A percentile compares a stretch with the other conserved stretches of the same genome.
Evolutionary conservation across 352 stramenopile genomes (phyloP).

Genomic region (Albugo laibachii): DNA sequence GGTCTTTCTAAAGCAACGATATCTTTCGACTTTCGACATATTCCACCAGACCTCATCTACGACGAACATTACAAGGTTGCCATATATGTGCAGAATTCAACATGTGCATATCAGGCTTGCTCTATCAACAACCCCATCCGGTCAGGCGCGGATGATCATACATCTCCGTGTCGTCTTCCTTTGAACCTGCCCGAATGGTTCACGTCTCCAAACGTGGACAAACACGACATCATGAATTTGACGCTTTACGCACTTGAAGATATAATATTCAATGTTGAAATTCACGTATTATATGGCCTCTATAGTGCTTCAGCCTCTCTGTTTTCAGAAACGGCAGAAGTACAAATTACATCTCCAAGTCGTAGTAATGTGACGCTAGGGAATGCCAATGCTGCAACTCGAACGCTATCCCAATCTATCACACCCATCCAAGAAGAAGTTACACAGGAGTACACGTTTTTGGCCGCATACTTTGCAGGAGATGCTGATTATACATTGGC

Average conservation of each 20-base stretch:
- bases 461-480: slow-evolving; percentile 53
- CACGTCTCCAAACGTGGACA: slow-evolving; percentile 68
- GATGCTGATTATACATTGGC: slow-evolving; percentile 42
- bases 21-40: slow-evolving; percentile 87
- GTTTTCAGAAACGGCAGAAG: slow-evolving; percentile 83
- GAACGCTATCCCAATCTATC: slow-evolving; percentile 58
- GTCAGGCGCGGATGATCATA: slow-evolving; percentile 54
- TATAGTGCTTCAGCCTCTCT: slow-evolving; percentile 69
- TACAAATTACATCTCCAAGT: slow-evolving; percentile 57
- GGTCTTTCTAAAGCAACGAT: slow-evolving; percentile 85
- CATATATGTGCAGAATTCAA: slow-evolving; percentile 88
- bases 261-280: slow-evolving; percentile 86
- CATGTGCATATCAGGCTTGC: slow-evolving; percentile 79
- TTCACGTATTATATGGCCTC: slow-evolving; percentile 90
- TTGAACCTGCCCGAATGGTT: slow-evolving; percentile 86
- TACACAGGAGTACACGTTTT: slow-evolving; percentile 80
- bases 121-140: slow-evolving; percentile 28
- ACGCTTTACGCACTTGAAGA: slow-evolving; percentile 91
- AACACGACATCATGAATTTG: slow-evolving; percentile 88
- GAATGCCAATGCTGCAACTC: slow-evolving; percentile 21
- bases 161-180: slow-evolving; percentile 80
- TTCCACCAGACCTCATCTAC: slow-evolving; percentile 84
- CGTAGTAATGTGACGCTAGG: slow-evolving; percentile 60
- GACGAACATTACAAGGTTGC: slow-evolving; percentile 90
- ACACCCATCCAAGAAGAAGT: slow-evolving; percentile 70